Evolutionary conservation across 2,329 filamentous ascomycete genomes (phyloP).

Genomic region (Tolypocladium sp.): DNA sequence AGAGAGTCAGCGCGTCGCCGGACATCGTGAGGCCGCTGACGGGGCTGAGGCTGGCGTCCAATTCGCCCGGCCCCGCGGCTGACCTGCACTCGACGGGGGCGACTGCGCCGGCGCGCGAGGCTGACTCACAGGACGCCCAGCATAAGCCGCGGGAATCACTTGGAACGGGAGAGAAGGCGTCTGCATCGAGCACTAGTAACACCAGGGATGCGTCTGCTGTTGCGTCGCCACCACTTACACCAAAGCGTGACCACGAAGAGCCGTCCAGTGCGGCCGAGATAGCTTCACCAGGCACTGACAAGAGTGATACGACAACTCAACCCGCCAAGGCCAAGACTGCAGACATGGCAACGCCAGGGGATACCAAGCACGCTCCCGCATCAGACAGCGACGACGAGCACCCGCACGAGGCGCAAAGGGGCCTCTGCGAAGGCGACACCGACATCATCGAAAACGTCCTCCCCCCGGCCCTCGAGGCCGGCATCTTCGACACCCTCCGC

Average conservation of each 20-base stretch:
- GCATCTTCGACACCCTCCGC: slow-evolving; percentile 61
- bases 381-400: slow-evolving; percentile 4
- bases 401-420: slow-evolving; percentile 26
- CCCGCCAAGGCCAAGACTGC: not conserved
- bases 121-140: slow-evolving; percentile 6
- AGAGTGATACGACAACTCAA: not conserved
- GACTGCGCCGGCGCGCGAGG: not conserved
- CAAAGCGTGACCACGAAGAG: not conserved
- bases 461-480: slow-evolving; percentile 40
- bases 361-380: not conserved
- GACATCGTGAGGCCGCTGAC: slow-evolving; percentile 22
- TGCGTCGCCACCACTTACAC: not conserved
- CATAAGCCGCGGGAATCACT: slow-evolving; percentile 9
- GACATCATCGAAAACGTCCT: slow-evolving; percentile 64
- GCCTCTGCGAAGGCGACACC: slow-evolving; percentile 74
- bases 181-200: not conserved
- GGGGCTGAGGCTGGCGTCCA: slow-evolving; percentile 15
- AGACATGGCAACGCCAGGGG: not conserved
- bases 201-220: not conserved
- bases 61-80: not conserved
- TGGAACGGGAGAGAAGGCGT: not conserved
- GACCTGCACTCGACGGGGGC: not conserved
- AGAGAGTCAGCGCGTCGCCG: slow-evolving; percentile 10
- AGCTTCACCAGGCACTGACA: not conserved
- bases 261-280: not conserved